Evolutionary conservation across 352 stramenopile genomes (phyloP), one percentile per base, ranked within the genome.

Genomic region (Globisporangium polare): DNA sequence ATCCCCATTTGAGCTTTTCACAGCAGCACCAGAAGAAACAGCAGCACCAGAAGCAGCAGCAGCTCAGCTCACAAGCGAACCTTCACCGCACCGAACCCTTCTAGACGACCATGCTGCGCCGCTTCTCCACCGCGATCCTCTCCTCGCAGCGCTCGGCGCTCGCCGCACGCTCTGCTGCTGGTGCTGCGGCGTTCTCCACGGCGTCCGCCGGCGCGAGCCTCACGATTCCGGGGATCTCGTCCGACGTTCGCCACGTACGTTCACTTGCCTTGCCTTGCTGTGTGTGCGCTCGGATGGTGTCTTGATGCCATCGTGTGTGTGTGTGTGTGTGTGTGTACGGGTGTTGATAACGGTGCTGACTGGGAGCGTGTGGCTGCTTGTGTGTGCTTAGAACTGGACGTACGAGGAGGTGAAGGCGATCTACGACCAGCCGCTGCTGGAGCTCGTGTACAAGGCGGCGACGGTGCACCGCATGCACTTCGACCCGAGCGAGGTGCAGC

Each of bases 391-490:
- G 74, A 84, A 98, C 71, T 99, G 96, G 96, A 98, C 91, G 24
- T 96, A 95, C 62, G 80, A 94, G 22, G 94, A 99, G 68, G 97
- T 99, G 66, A 86, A 96, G 62, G 78, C 88, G 24, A 93, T 99
- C 54, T 99, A 95, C 70, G 73, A 96, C 59, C 83, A 97, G 64
- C 97, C 97, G 33, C 89, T 99, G 66, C 83, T 99, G 53, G 97
- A 99, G 77, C 88, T 99, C 50, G 90, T 99, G 73, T 98, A 98
- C 80, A 90, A 96, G 67, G 96, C 97, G 13, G 91, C 92, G 5
- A 98, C 91, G 2, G 92, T 98, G 33, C 97, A 99, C 82, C 93
- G 97, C 62, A 98, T 98, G 89, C 96, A 98, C 80, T 99, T 97
- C 78, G 89, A 99, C 74, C 92, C 96, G 33, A 89, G 84, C 13